These are phyloP conservation scores for Pseudogymnoascus verrucosus DNA, from an alignment of 2,329 filamentous ascomycete genomes.

Conservation along the genomic window DNA sequence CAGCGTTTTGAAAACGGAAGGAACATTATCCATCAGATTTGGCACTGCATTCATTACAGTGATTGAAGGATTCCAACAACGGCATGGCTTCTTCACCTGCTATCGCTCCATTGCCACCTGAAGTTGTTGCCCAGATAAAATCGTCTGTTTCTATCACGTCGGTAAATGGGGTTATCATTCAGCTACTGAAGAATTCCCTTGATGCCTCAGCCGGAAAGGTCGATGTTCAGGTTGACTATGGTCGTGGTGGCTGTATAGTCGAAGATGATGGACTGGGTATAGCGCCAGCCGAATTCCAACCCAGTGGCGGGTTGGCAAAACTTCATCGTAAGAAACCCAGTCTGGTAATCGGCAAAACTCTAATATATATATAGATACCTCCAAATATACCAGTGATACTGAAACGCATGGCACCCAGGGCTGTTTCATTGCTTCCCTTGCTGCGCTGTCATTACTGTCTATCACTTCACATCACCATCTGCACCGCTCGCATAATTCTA, in stretches of 20 bases:
- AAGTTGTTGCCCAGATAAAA: conserved; percentile 70
- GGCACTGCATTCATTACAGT: background rate
- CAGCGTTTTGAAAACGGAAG: background rate
- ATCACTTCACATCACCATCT: conserved; percentile 63
- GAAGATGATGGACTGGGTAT: conserved; percentile 85
- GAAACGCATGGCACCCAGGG: conserved; percentile 60
- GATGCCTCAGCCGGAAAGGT: conserved; percentile 68
- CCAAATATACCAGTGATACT: conserved; percentile 49
- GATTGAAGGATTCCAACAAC: background rate
- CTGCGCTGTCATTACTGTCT: conserved; percentile 65
- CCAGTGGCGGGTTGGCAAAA: conserved; percentile 63
- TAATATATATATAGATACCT: conserved; percentile 44
- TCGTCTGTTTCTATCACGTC: conserved; percentile 75
- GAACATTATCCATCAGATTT: background rate
- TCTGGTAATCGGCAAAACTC: background rate
- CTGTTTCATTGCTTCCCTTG: conserved; percentile 68
- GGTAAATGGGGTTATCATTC: conserved; percentile 61
- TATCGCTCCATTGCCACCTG: conserved; percentile 61
- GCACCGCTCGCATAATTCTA: conserved; percentile 52
- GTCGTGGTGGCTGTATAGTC: conserved; percentile 65
- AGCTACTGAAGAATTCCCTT: conserved; percentile 73
- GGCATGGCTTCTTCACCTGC: conserved; percentile 31
- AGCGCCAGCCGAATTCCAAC: conserved; percentile 59
- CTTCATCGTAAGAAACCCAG: conserved; percentile 52
- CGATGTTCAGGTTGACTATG: conserved; percentile 64